Evolutionary conservation across 2,329 filamentous ascomycete genomes (phyloP).

Genomic region (Fusarium aywerte): DNA sequence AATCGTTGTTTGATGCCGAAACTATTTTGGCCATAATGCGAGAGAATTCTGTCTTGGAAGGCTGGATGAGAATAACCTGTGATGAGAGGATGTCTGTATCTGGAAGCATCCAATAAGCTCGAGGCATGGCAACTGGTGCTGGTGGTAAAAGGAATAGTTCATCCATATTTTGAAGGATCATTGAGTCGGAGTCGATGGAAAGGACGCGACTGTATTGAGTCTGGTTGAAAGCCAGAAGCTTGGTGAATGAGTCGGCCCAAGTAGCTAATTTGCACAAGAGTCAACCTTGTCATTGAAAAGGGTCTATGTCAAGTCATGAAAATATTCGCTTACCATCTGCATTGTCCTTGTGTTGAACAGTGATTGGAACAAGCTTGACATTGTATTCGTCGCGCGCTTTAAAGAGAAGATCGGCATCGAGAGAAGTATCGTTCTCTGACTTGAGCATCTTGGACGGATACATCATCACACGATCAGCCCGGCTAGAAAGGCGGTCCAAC

Average conservation of each 20-base stretch:
- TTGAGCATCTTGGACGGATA: slow-evolving; percentile 55
- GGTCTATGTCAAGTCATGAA: not conserved
- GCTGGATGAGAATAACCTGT: slow-evolving; percentile 68
- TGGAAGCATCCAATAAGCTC: slow-evolving; percentile 75
- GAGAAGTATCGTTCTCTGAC: slow-evolving; percentile 39
- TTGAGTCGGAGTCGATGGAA: slow-evolving; percentile 71
- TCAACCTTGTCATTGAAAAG: not conserved
- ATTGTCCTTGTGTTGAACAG: slow-evolving; percentile 51
- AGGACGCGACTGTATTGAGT: slow-evolving; percentile 64
- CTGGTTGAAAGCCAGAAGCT: slow-evolving; percentile 75
- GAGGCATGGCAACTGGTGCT: slow-evolving; percentile 72
- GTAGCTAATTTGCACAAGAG: slow-evolving; percentile 51
- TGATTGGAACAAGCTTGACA: slow-evolving; percentile 56
- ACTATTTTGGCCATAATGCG: slow-evolving; percentile 48
- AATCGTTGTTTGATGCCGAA: slow-evolving; percentile 52
- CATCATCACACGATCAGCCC: slow-evolving; percentile 58
- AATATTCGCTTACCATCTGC: slow-evolving; percentile 48
- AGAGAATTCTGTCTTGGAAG: slow-evolving; percentile 62
- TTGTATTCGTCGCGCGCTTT: slow-evolving; percentile 57
- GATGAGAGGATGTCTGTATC: slow-evolving; percentile 64
- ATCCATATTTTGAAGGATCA: slow-evolving; percentile 71
- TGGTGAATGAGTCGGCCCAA: slow-evolving; percentile 74
- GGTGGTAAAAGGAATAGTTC: slow-evolving; percentile 75
- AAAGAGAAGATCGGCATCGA: slow-evolving; percentile 51
- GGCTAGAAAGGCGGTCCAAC: slow-evolving; percentile 54